Conservation (phyloP, 106 monocot species). For the Posidonia australis region DNA sequence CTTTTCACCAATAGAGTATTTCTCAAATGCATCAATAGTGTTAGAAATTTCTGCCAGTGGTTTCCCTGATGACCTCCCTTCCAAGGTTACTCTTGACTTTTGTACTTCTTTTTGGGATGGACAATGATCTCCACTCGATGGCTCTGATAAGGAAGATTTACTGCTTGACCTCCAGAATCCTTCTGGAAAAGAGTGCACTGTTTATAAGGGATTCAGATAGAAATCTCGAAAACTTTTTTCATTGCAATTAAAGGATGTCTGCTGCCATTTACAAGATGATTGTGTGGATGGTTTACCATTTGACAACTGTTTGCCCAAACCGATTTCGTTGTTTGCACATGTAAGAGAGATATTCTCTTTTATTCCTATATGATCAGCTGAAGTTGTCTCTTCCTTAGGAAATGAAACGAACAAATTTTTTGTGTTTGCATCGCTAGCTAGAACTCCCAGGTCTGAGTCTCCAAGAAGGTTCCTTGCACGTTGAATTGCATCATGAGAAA, state of each 20-base stretch:
- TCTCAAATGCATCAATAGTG: constrained; percentile 2
- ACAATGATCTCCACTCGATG: constrained; percentile 2
- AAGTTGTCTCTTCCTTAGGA: constrained; percentile 21
- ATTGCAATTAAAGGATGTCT: constrained; percentile 2
- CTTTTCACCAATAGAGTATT: constrained; percentile 23
- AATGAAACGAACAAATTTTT: neutral
- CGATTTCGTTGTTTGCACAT: constrained; percentile 7
- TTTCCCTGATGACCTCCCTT: constrained; percentile 8
- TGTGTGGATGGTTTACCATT: neutral
- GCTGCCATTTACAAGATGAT: constrained; percentile 3
- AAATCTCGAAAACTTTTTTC: neutral
- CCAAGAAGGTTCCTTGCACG: constrained; percentile 67
- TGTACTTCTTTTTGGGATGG: constrained; percentile 1
- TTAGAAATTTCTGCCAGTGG: constrained; percentile 48
- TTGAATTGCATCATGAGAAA: constrained; percentile 56
- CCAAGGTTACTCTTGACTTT: constrained; percentile 6
- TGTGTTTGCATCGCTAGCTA: constrained; percentile 8
- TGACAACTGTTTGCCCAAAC: neutral
- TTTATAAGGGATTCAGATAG: neutral
- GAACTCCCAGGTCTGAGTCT: constrained; percentile 20
- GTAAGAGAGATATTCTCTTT: constrained; percentile 28
- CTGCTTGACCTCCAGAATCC: neutral
- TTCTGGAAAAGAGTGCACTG: constrained; percentile 1
- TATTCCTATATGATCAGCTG: constrained; percentile 12
- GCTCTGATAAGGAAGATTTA: constrained; percentile 8